Evolutionary conservation across 75 land plant genomes (phyloP).

Genomic region (Adiantum capillusveneris): DNA sequence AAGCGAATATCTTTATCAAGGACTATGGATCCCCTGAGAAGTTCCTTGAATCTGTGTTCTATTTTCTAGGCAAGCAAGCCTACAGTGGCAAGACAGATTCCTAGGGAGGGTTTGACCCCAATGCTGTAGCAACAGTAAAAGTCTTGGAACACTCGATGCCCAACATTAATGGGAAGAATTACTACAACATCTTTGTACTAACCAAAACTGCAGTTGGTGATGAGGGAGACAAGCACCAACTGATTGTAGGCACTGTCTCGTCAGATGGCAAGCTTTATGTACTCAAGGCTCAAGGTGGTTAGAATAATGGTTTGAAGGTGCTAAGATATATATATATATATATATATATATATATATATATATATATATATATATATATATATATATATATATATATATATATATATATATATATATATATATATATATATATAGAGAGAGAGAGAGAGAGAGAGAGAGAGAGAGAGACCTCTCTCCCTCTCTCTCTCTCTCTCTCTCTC

Average conservation of each 20-base stretch:
- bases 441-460: too few relatives aligned
- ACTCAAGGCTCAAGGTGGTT: slow-evolving; percentile 97
- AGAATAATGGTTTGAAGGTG: slow-evolving; percentile 99
- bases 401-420: too few relatives aligned
- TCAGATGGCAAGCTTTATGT: slow-evolving; percentile 89
- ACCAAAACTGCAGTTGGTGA: slow-evolving; percentile 94
- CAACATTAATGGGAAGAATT: slow-evolving; percentile 47
- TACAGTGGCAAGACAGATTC: slow-evolving; percentile 65
- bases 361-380: too few relatives aligned
- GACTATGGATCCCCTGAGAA: slow-evolving; percentile 84
- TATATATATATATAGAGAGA: too few relatives aligned
- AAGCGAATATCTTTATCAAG: slow-evolving; percentile 70
- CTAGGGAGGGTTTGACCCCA: slow-evolving; percentile 98
- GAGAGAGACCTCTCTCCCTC: too few relatives aligned
- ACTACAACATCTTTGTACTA: slow-evolving; percentile 61
- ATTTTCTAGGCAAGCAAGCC: too few relatives aligned
- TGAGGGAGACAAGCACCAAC: slow-evolving; percentile 95
- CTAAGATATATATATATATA: too few relatives aligned
- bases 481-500: too few relatives aligned
- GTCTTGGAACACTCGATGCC: slow-evolving; percentile 45
- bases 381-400: too few relatives aligned
- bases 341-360: too few relatives aligned
- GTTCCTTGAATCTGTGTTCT: slow-evolving; percentile 67
- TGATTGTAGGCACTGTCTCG: slow-evolving; percentile 64
- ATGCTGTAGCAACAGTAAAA: slow-evolving; percentile 75